Conservation (phyloP, 169 alveolate genomes). For the Amoebophrya sp. region DNA sequence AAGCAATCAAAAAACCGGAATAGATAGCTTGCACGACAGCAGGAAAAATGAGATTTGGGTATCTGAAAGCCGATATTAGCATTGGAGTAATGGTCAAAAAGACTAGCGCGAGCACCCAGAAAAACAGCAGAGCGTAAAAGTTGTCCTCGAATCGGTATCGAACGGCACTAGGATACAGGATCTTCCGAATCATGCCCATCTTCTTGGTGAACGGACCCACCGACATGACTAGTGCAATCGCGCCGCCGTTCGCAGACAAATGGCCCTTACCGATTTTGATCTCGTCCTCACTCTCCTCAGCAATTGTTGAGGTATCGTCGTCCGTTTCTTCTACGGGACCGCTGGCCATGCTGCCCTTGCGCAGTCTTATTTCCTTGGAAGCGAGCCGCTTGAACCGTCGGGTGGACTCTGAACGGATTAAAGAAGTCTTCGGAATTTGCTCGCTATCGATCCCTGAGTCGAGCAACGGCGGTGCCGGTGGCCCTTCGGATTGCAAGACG, state of each 20-base stretch:
- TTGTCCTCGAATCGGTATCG: background rate
- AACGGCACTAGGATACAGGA: background rate
- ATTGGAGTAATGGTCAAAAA: background rate
- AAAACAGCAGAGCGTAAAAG: background rate
- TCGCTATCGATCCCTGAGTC: too few relatives aligned
- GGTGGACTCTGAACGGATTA: too few relatives aligned
- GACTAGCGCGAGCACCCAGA: background rate
- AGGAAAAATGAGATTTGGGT: background rate
- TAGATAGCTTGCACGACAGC: background rate
- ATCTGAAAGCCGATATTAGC: background rate
- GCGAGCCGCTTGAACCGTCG: too few relatives aligned
- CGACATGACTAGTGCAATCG: background rate
- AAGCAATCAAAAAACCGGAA: background rate
- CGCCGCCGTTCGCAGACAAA: background rate
- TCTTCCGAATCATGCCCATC: background rate
- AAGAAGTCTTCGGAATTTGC: too few relatives aligned
- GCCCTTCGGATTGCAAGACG: background rate
- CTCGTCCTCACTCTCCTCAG: too few relatives aligned
- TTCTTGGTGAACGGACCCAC: background rate
- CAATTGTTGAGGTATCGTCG: too few relatives aligned
- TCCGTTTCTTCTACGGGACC: too few relatives aligned
- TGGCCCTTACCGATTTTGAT: background rate
- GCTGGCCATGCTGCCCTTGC: too few relatives aligned
- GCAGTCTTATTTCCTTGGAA: too few relatives aligned
- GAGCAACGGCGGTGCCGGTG: background rate